Conservation (phyloP, 2,329 filamentous ascomycete species). For the Diaporthe destruens region DNA sequence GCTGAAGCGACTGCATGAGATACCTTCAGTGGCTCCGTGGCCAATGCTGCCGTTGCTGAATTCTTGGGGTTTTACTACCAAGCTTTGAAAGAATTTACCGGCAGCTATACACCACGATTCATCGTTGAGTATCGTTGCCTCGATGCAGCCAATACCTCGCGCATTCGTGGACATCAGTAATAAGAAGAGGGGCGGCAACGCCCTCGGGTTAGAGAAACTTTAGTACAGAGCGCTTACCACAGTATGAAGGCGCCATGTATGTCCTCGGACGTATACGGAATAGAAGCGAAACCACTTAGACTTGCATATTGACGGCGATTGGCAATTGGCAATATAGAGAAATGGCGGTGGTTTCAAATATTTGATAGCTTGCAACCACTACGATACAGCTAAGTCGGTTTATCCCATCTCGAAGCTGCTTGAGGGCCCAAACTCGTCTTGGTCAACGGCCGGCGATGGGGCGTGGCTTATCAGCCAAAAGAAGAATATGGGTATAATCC, state of each 20-base stretch:
- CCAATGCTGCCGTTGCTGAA: conserved; percentile 39
- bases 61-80: conserved; percentile 49
- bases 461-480: too few relatives aligned
- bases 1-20: background rate
- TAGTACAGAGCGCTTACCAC: conserved; percentile 53
- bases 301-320: too few relatives aligned
- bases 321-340: too few relatives aligned
- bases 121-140: conserved; percentile 32
- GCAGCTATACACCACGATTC: conserved; percentile 44
- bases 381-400: too few relatives aligned
- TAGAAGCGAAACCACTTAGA: too few relatives aligned
- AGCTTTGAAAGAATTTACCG: conserved; percentile 48
- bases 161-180: conserved; percentile 46
- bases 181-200: conserved; percentile 48
- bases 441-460: too few relatives aligned
- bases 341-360: too few relatives aligned
- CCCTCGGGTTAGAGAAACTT: conserved; percentile 51
- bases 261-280: too few relatives aligned
- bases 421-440: too few relatives aligned
- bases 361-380: too few relatives aligned
- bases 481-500: too few relatives aligned
- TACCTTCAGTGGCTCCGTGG: conserved; percentile 39
- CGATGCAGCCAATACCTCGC: conserved; percentile 50
- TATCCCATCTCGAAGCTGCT: too few relatives aligned
- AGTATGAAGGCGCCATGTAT: conserved; percentile 45